phyloP scores from a whole-genome alignment of 2,329 filamentous ascomycete species.

The Harringtonia lauricola region DNA sequence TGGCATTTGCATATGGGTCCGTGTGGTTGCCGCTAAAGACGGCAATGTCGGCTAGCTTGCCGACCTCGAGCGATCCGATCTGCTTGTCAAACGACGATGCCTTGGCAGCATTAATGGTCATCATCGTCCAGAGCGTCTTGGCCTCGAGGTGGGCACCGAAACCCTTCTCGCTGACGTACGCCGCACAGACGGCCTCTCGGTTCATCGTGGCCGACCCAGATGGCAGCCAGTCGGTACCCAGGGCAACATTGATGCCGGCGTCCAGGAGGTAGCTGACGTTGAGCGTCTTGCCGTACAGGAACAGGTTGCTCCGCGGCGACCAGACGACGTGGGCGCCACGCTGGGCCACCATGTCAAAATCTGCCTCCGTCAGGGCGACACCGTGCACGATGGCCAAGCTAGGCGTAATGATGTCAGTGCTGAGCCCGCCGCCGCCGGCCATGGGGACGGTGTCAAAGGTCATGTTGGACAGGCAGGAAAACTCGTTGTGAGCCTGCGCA shows the following conservation, averaged over 20 bases:
- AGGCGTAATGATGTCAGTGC: conserved; percentile 13
- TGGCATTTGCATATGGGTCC: conserved; percentile 13
- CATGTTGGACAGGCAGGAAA: conserved; percentile 15
- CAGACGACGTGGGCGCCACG: conserved; percentile 18
- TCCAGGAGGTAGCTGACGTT: conserved; percentile 16
- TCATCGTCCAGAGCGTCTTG: conserved; percentile 21
- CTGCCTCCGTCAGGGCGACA: conserved; percentile 12
- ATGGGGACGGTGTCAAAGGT: conserved; percentile 14
- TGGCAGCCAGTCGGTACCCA: conserved; percentile 20
- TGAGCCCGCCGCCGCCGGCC: conserved; percentile 4
- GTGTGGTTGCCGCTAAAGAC: conserved; percentile 18
- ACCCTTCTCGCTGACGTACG: conserved; percentile 5
- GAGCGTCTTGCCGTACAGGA: conserved; percentile 18
- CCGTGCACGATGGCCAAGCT: conserved; percentile 18
- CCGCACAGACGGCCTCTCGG: conserved; percentile 16
- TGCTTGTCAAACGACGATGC: conserved; percentile 25
- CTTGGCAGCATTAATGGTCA: conserved; percentile 29
- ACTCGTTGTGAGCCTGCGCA: conserved; percentile 17
- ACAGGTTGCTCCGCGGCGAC: conserved; percentile 19
- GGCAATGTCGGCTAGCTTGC: conserved; percentile 30
- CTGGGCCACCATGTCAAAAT: conserved; percentile 16
- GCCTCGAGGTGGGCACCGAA: conserved; percentile 9
- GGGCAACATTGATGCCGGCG: conserved; percentile 16
- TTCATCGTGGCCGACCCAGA: conserved; percentile 19
- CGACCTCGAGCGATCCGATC: conserved; percentile 29